Percentiles rank a stretch among this genome's conserved stretches.
Evolutionary conservation across 176 grass and related monocot genomes (phyloP).

Genomic region (Sorghum bicolor): DNA sequence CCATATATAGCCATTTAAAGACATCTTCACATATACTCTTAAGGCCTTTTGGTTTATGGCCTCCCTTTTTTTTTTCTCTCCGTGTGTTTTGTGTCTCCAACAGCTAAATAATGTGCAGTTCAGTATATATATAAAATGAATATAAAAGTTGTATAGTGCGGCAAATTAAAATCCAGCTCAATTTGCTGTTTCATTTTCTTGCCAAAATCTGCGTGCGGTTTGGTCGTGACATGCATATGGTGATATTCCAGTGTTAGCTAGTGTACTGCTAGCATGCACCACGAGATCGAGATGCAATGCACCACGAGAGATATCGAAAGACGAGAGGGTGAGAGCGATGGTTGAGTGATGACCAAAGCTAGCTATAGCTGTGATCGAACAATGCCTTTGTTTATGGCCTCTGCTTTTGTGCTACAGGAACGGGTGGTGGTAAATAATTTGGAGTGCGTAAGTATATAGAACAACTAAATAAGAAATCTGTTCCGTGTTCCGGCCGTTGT

Average conservation of each 20-base stretch:
- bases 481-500: no score
- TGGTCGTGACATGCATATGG: neutral
- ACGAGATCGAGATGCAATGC: no score
- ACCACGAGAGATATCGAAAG: no score
- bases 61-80: slow-evolving; percentile 22
- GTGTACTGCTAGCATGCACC: neutral
- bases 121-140: neutral
- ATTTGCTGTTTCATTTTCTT: neutral
- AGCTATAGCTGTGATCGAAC: no score
- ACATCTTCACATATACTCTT: slow-evolving; percentile 24
- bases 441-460: no score
- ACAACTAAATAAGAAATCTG: no score
- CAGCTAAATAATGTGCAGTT: neutral
- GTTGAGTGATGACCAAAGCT: no score
- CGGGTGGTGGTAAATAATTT: no score
- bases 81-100: neutral
- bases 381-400: no score
- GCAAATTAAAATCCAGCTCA: neutral
- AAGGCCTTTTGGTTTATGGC: slow-evolving; percentile 7
- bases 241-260: neutral
- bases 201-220: neutral
- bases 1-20: slow-evolving; percentile 35
- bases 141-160: neutral
- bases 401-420: no score
- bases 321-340: no score